Base-by-base conservation (phyloP, 352 stramenopile species). In the Phytophthora chlamydospora region DNA sequence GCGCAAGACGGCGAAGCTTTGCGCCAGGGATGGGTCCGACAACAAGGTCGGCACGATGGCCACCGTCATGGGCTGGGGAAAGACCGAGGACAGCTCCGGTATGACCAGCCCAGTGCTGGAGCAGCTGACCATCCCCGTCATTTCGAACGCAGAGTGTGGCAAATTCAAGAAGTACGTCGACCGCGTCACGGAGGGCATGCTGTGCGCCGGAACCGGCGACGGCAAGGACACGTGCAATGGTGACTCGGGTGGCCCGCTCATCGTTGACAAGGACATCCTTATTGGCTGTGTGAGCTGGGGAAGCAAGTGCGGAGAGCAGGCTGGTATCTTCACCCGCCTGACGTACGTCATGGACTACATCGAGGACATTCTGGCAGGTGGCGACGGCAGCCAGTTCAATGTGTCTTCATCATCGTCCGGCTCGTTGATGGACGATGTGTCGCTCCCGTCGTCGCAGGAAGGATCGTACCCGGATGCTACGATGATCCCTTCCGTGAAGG, bases 241-340 rank as follows among this genome's bases (percentile, higher is more conserved):
- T 12, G 81, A 91, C 73, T 91, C 82, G 7, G 82, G 82, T 14
- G 76, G 82, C n/a, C 75, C 82, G 10, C 70, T 89, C 12, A 17
- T 73, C 16, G 72, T 89, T 29, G 40, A 71, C 29, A 66, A 53
- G 24, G 45, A 82, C 55, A 83, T 74, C 46, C 44, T 88, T 16
- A 52, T 91, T 19, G 82, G 82, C 8, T 66, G 85, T 31, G 82
- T 91, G 19, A 89, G 79, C 66, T 91, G 79, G 82, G 82, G 82
- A 27, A 80, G 76, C 42, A 75, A 67, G n/a, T 91, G 79, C 47
- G 82, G 78, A 29, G 29, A 75, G 24, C 66, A 75, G 24, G 62
- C 81, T 7, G 81, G 77, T 29, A 71, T 90, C 27, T 90, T 77
- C 65, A 63, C 69, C 35, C 81, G 81, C 51, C 56, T 88, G 7